Evolutionary conservation across 2,329 filamentous ascomycete species (phyloP), one percentile per base, ranked within the genome.

Genomic region (Purpureocillium takamizusanense): DNA sequence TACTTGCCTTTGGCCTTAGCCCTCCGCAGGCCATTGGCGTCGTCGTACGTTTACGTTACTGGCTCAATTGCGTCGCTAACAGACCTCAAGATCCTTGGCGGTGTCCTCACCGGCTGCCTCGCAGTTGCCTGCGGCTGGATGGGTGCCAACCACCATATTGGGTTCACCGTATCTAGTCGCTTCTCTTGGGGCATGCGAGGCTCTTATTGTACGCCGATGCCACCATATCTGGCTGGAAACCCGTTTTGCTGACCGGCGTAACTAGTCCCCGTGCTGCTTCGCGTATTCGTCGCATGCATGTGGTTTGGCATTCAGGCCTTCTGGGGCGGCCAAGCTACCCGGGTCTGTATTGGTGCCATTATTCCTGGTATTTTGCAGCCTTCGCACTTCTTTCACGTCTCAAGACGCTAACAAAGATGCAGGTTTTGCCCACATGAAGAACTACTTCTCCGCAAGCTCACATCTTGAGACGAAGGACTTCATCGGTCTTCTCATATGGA

Each of bases 101-200:
- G 44, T 21, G 28, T 50, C 7, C 10, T 51, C 5, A 46, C 46
- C 8, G 47, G 49, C 10, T 23, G 46, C 13, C 38, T 51, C 9
- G 47, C 49, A 2, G 45, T 51, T 10, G 35, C 40, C 3, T 46
- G 42, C 29, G 49, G 49, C 10, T 51, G 46, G 48, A 45, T 49
- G 37, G 49, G 49, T 15, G 48, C 48, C 17, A 35, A 45, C 21
- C 49, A 52, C n/a, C 43, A 52, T 33, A 46, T 54, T 16, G 50
- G 51, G 31, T 54, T 49, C 39, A 52, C 51, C 7, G 51, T 54
- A 13, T 46, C 46, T 7, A 49, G 46, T 44, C 57, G 69, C 6
- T 70, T 60, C 44, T 65, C 63, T 7, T 72, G 69, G 68, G 69
- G 69, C 4, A 49, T 71, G 51, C 56, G 63, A 23, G 68, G 60